A percentile compares a stretch with the other conserved stretches of the same genome.
Evolutionary conservation across 192 early-diverging fungal genomes (phyloP).

Genomic region (Entrophospora sp.): DNA sequence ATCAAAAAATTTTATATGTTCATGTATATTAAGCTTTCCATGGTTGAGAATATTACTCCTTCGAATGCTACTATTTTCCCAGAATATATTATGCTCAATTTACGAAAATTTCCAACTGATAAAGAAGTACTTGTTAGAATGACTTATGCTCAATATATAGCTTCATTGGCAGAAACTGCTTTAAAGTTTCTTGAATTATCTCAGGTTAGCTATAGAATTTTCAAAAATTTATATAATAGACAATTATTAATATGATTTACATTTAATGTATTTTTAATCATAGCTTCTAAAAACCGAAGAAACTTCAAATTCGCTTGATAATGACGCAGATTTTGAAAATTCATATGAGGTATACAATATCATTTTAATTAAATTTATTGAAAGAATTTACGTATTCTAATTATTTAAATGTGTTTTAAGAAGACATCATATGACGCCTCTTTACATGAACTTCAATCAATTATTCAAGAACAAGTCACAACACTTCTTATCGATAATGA

Average conservation of each 20-base stretch:
- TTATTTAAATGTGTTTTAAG: too few species aligned
- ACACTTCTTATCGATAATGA: constrained; percentile 73
- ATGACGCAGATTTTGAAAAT: constrained; percentile 30
- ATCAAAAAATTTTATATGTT: too few species aligned
- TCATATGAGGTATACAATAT: constrained; percentile 28
- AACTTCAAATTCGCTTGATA: constrained; percentile 31
- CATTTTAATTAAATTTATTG: too few species aligned
- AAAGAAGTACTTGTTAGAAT: constrained; percentile 67
- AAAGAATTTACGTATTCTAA: too few species aligned
- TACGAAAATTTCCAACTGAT: constrained; percentile 64
- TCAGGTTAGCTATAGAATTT: constrained; percentile 45
- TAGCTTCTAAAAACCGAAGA: constrained; percentile 41
- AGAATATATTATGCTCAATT: constrained; percentile 77
- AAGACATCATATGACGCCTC: constrained; percentile 66
- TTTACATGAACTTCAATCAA: constrained; percentile 64
- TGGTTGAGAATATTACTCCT: constrained; percentile 66
- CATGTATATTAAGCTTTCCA: constrained; percentile 50
- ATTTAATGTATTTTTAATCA: too few species aligned
- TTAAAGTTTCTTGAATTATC: constrained; percentile 64
- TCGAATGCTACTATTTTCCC: constrained; percentile 82
- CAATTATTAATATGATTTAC: too few species aligned
- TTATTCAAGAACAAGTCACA: constrained; percentile 75
- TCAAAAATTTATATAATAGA: too few species aligned
- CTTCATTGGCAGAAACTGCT: constrained; percentile 70
- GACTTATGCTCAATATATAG: constrained; percentile 75